These are phyloP conservation scores for Phytophthora constricta DNA, from an alignment of 352 stramenopile species.

Conservation along the genomic window DNA sequence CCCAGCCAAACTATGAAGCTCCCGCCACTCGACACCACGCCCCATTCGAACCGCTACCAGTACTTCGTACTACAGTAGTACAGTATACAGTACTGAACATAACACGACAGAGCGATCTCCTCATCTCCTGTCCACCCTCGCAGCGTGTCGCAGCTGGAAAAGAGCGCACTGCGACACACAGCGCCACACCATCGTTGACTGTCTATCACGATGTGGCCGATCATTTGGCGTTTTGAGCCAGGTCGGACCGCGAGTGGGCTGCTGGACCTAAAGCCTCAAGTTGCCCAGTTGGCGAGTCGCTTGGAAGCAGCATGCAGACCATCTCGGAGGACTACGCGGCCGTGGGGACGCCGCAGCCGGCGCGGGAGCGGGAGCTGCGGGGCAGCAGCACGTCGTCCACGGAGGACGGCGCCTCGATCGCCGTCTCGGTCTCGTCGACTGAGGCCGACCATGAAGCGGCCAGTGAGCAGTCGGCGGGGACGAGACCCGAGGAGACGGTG, in stretches of 20 bases:
- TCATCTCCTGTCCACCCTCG: neutral
- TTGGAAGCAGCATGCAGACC: slow-evolving; percentile 41
- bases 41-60: no score
- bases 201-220: neutral
- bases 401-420: slow-evolving; percentile 29
- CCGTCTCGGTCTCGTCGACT: slow-evolving; percentile 27
- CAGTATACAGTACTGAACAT: neutral
- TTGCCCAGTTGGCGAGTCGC: slow-evolving; percentile 13
- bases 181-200: neutral
- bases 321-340: slow-evolving; percentile 53
- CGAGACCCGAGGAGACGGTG: slow-evolving; percentile 2
- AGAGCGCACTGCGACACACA: neutral
- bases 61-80: no score
- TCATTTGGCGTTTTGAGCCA: slow-evolving; percentile 2
- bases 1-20: no score
- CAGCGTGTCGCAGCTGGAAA: slow-evolving; percentile 1
- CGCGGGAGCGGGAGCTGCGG: slow-evolving; percentile 2
- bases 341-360: slow-evolving; percentile 32
- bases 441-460: slow-evolving; percentile 14
- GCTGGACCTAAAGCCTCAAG: no score
- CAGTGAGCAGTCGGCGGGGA: slow-evolving; percentile 14
- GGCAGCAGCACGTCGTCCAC: slow-evolving; percentile 42
- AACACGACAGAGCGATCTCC: no score
- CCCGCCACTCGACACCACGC: no score
- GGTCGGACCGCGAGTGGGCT: neutral